Conservation (phyloP, 2,329 filamentous ascomycete species). For the Leptographium wingfieldii region DNA sequence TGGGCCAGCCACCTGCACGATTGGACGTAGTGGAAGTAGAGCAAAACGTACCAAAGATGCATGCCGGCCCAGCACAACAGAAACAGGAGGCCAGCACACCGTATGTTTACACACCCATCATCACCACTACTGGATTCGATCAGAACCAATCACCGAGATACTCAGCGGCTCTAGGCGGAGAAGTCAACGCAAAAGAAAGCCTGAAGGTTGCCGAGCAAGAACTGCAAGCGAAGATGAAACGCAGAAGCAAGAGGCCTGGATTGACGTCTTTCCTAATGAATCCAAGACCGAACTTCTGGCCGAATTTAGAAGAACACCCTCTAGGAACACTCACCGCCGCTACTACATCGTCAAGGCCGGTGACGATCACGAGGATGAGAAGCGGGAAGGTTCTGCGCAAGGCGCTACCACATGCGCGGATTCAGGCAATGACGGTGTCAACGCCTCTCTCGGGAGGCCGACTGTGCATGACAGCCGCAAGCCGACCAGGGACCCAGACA, state of each 20-base stretch:
- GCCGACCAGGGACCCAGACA: too few relatives aligned
- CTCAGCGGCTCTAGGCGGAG: conserved; percentile 9
- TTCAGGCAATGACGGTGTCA: not conserved
- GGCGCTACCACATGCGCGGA: not conserved
- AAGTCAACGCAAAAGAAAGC: conserved; percentile 4
- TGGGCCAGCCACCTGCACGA: too few relatives aligned
- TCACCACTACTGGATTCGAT: conserved; percentile 45
- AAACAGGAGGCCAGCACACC: not conserved
- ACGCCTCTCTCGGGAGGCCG: not conserved
- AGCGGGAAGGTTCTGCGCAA: conserved; percentile 6
- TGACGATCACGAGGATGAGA: conserved; percentile 8
- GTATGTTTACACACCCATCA: conserved; percentile 47
- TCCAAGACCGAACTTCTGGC: conserved; percentile 17
- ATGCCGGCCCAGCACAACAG: not conserved
- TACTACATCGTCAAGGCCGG: conserved; percentile 12
- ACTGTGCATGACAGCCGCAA: conserved; percentile 4
- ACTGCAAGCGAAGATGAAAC: not conserved
- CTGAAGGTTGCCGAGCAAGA: not conserved
- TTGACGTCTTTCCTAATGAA: conserved; percentile 15
- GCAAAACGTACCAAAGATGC: not conserved
- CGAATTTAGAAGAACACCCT: conserved; percentile 14
- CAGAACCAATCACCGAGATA: conserved; percentile 12
- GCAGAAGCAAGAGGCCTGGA: conserved; percentile 4
- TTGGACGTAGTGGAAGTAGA: not conserved
- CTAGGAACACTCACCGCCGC: conserved; percentile 13